A percentile compares a stretch with the other conserved stretches of the same genome.
Conservation (phyloP, 1,139 yeast species). For the Candida tropicalis region DNA sequence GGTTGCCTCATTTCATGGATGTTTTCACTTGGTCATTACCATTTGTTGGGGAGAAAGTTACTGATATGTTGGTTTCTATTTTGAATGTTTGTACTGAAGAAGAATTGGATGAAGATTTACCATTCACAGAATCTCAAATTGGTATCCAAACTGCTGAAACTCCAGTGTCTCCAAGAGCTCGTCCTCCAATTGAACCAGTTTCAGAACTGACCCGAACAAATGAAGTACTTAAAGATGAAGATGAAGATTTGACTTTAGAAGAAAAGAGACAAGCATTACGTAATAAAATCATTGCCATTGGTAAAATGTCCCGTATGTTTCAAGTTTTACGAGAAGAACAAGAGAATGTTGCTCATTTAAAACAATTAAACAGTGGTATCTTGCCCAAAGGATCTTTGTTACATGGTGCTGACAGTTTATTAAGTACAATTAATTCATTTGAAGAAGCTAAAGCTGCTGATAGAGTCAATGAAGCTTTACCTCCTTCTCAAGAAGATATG, state of each 20-base stretch:
- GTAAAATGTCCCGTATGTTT: slow-evolving; percentile 92
- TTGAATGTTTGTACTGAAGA: slow-evolving; percentile 94
- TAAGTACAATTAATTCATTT: slow-evolving; percentile 68
- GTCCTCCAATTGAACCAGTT: slow-evolving; percentile 15
- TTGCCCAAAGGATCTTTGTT: slow-evolving; percentile 88
- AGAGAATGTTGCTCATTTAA: slow-evolving; percentile 82
- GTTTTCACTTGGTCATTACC: slow-evolving; percentile 98
- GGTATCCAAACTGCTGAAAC: slow-evolving; percentile 9
- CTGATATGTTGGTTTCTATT: slow-evolving; percentile 90
- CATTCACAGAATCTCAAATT: slow-evolving; percentile 29
- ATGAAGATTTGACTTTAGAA: slow-evolving; percentile 32
- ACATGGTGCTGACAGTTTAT: slow-evolving; percentile 81
- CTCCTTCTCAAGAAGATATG: slow-evolving; percentile 73
- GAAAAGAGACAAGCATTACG: slow-evolving; percentile 67
- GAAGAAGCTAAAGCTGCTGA: slow-evolving; percentile 88
- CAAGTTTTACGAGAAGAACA: slow-evolving; percentile 87
- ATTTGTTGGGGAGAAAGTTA: slow-evolving; percentile 94
- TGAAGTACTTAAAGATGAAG: slow-evolving; percentile 16
- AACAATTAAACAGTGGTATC: slow-evolving; percentile 62
- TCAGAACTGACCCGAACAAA: not conserved
- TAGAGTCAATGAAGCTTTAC: slow-evolving; percentile 81
- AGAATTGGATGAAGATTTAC: slow-evolving; percentile 79
- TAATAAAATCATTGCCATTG: slow-evolving; percentile 92
- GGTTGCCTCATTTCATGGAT: slow-evolving; percentile 97
- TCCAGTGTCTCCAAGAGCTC: slow-evolving; percentile 15